A percentile compares a stretch with the other conserved stretches of the same genome.
Conservation (phyloP, 495 filamentous ascomycete species). For the Penicillium steckii region DNA sequence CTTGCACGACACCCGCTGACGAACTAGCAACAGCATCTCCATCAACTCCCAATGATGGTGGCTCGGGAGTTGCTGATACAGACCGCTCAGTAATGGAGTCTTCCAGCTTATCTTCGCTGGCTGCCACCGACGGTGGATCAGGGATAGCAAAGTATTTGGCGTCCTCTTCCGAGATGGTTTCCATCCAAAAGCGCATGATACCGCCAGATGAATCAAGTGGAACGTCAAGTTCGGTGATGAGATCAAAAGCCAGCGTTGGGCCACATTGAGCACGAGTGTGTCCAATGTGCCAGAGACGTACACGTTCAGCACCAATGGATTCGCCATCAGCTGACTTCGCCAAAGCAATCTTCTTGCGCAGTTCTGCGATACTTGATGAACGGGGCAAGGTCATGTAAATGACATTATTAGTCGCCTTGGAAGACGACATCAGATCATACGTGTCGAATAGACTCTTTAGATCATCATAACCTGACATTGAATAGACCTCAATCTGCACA, state of each 20-base stretch:
- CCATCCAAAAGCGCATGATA: slow-evolving; percentile 43
- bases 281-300: slow-evolving; percentile 46
- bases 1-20: slow-evolving; percentile 15
- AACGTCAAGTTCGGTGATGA: slow-evolving; percentile 34
- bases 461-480: slow-evolving; percentile 33
- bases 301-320: slow-evolving; percentile 29
- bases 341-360: slow-evolving; percentile 42
- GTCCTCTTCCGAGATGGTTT: slow-evolving; percentile 42
- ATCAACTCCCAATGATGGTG: slow-evolving; percentile 13
- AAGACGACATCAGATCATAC: slow-evolving; percentile 47
- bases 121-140: slow-evolving; percentile 29
- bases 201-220: slow-evolving; percentile 29
- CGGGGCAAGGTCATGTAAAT: slow-evolving; percentile 44
- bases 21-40: slow-evolving; percentile 35
- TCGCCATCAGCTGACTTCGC: slow-evolving; percentile 29
- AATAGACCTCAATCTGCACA: slow-evolving; percentile 45
- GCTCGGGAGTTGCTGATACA: slow-evolving; percentile 22
- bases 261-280: slow-evolving; percentile 36
- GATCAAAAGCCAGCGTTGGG: slow-evolving; percentile 36
- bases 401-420: slow-evolving; percentile 36
- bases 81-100: slow-evolving; percentile 31
- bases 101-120: slow-evolving; percentile 35
- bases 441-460: slow-evolving; percentile 42
- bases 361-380: slow-evolving; percentile 36
- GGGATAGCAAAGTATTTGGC: slow-evolving; percentile 45